These are phyloP conservation scores for Komagataella ulmi DNA, from an alignment of 805 yeast species.

Conservation along the genomic window DNA sequence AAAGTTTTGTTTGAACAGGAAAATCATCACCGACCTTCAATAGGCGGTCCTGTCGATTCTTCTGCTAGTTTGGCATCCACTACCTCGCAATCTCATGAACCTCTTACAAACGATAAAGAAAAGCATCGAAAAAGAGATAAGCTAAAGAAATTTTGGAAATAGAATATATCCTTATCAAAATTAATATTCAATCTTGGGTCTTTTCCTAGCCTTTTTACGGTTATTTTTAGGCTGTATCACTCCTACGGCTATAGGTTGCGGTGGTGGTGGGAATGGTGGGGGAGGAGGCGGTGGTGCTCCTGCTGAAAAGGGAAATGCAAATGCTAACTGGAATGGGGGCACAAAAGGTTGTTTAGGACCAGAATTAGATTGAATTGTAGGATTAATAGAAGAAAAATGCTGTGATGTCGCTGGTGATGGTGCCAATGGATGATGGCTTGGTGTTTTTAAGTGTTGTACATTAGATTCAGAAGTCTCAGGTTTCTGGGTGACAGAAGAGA, in stretches of 20 bases:
- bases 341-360: neutral
- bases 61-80: neutral
- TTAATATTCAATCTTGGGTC: neutral
- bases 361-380: neutral
- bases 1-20: slow-evolving; percentile 21
- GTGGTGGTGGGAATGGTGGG: neutral
- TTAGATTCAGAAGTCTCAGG: neutral
- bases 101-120: neutral
- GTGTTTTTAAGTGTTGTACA: neutral
- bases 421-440: neutral
- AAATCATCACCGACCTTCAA: neutral
- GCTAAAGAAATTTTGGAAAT: neutral
- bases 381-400: neutral
- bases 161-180: neutral
- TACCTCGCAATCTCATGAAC: neutral
- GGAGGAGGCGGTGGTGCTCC: neutral
- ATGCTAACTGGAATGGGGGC: neutral
- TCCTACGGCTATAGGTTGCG: neutral
- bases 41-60: neutral
- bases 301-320: neutral
- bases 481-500: neutral
- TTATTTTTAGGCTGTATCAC: neutral
- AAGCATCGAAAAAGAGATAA: neutral
- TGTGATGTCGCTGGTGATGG: neutral
- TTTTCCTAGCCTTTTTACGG: neutral